Conservation (phyloP, 495 filamentous ascomycete genomes). For the Penicillium lividum region DNA sequence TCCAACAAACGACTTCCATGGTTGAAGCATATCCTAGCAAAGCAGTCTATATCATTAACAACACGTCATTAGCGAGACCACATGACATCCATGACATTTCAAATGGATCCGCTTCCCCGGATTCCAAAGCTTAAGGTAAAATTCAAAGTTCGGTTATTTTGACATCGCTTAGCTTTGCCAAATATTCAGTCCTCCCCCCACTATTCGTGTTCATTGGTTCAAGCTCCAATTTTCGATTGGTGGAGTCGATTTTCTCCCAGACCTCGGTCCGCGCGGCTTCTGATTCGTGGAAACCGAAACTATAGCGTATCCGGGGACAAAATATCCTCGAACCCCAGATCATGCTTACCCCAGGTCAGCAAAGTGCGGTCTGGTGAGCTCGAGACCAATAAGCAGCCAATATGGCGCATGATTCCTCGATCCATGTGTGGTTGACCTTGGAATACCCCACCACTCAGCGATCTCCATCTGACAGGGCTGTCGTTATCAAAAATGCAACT, state of each 20-base stretch:
- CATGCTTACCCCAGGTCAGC: slow-evolving; percentile 26
- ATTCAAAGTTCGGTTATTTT: neutral
- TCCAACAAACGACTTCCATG: too few species aligned
- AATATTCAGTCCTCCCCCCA: neutral
- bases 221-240: slow-evolving; percentile 27
- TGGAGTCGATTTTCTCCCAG: slow-evolving; percentile 33
- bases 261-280: slow-evolving; percentile 3
- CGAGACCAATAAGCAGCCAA: slow-evolving; percentile 17
- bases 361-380: neutral
- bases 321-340: slow-evolving; percentile 46
- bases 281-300: slow-evolving; percentile 42
- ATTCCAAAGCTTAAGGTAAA: slow-evolving; percentile 1
- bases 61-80: neutral
- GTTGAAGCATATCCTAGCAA: too few species aligned
- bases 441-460: slow-evolving; percentile 38
- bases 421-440: slow-evolving; percentile 19
- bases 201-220: too few species aligned
- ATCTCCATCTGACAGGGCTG: slow-evolving; percentile 16
- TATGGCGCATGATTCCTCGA: neutral
- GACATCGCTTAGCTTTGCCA: slow-evolving; percentile 1
- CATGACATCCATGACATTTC: neutral
- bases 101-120: neutral
- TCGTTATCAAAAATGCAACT: slow-evolving; percentile 23
- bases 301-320: slow-evolving; percentile 24
- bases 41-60: neutral